Conservation (phyloP, 1,284 basidiomycete genomes). For the Hymenochaete sp. region DNA sequence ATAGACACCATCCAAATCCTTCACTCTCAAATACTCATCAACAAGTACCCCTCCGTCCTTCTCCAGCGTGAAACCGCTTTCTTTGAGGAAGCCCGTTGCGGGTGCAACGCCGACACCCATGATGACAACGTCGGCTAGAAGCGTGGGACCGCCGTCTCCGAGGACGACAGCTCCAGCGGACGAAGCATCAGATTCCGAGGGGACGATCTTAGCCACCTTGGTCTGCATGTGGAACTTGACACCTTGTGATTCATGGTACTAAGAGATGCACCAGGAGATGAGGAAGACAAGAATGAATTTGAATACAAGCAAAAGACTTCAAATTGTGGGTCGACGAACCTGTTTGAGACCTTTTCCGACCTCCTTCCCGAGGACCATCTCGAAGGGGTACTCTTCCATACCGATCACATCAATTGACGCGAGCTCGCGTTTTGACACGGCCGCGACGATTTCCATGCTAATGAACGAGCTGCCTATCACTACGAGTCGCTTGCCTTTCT, state of each 20-base stretch:
- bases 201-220: conserved; percentile 66
- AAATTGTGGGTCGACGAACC: conserved; percentile 31
- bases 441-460: conserved; percentile 83
- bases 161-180: conserved; percentile 50
- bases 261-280: neutral
- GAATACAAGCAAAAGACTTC: neutral
- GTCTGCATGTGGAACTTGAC: conserved; percentile 78
- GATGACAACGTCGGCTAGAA: conserved; percentile 75
- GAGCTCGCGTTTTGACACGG: conserved; percentile 67
- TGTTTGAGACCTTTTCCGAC: conserved; percentile 77
- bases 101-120: conserved; percentile 88
- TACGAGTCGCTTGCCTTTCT: conserved; percentile 71
- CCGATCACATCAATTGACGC: conserved; percentile 78
- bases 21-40: conserved; percentile 70
- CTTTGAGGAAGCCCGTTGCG: conserved; percentile 76
- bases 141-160: conserved; percentile 54
- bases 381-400: conserved; percentile 79
- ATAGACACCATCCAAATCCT: conserved; percentile 57
- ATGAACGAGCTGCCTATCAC: conserved; percentile 92
- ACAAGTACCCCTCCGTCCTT: conserved; percentile 78
- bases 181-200: conserved; percentile 41
- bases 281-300: neutral
- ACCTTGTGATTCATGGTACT: conserved; percentile 75
- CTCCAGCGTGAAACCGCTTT: conserved; percentile 61
- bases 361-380: conserved; percentile 72